phyloP scores from a whole-genome alignment of 805 yeast genomes.

The Candida verbasci region DNA sequence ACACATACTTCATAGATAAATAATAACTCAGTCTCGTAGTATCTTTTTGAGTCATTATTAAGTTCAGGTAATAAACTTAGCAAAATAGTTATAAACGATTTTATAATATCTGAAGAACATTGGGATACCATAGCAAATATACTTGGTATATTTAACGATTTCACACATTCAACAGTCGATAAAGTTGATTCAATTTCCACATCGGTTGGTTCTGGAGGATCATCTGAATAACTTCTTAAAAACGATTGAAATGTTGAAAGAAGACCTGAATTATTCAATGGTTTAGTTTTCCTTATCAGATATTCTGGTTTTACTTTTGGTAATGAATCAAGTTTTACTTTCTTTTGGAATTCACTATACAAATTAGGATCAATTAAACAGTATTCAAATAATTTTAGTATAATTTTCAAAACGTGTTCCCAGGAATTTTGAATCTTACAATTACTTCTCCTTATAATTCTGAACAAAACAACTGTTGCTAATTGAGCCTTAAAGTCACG shows the following conservation, averaged over 20 bases:
- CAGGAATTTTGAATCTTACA: conserved; percentile 53
- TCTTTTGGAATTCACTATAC: conserved; percentile 61
- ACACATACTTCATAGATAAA: conserved; percentile 45
- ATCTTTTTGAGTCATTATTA: conserved; percentile 29
- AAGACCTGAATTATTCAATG: conserved; percentile 71
- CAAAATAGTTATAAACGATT: conserved; percentile 23
- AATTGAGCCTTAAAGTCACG: conserved; percentile 88
- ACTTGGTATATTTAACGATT: conserved; percentile 57
- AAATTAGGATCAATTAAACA: conserved; percentile 61
- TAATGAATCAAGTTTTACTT: conserved; percentile 47
- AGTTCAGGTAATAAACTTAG: conserved; percentile 24
- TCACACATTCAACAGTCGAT: conserved; percentile 78
- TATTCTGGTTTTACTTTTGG: conserved; percentile 64
- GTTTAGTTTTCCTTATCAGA: conserved; percentile 57
- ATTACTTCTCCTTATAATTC: conserved; percentile 61
- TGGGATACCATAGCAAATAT: conserved; percentile 50
- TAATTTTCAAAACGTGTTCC: conserved; percentile 54
- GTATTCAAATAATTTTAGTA: conserved; percentile 65
- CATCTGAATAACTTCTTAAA: conserved; percentile 81
- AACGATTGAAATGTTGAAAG: conserved; percentile 89
- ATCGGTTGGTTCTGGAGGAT: conserved; percentile 86
- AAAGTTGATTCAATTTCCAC: conserved; percentile 86
- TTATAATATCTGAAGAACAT: conserved; percentile 31
- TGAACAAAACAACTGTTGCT: conserved; percentile 79
- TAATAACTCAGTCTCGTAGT: conserved; percentile 42